phyloP scores from a whole-genome alignment of 2,329 filamentous ascomycete genomes.

The Alternaria gansuensis region DNA sequence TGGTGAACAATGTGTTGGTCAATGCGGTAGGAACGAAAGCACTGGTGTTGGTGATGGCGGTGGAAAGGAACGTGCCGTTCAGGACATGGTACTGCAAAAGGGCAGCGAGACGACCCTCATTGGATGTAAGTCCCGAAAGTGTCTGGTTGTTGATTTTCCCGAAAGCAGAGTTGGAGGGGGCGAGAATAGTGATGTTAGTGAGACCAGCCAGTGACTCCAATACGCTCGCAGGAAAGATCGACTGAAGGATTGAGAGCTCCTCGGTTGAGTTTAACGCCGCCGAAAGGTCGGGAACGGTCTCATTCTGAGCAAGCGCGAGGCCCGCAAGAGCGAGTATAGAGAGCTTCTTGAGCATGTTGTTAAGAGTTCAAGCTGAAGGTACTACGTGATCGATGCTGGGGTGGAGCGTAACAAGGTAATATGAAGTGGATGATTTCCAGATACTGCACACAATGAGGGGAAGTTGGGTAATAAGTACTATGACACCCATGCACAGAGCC shows the following conservation, averaged over 20 bases:
- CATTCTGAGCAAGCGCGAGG: slow-evolving; percentile 44
- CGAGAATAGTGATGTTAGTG: slow-evolving; percentile 66
- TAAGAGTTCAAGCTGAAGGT: slow-evolving; percentile 6
- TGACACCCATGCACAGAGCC: slow-evolving; percentile 11
- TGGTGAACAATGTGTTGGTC: slow-evolving; percentile 62
- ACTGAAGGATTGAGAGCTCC: slow-evolving; percentile 45
- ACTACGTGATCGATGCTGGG: slow-evolving; percentile 1
- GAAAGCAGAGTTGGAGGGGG: slow-evolving; percentile 64
- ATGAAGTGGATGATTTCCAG: slow-evolving; percentile 5
- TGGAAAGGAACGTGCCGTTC: slow-evolving; percentile 59
- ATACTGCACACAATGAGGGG: slow-evolving; percentile 21
- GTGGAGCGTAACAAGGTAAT: background rate
- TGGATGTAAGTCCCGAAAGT: slow-evolving; percentile 37
- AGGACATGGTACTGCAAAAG: slow-evolving; percentile 68
- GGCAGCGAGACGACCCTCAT: slow-evolving; percentile 53
- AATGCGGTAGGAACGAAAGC: slow-evolving; percentile 61
- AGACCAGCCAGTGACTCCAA: slow-evolving; percentile 51
- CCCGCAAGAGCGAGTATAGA: slow-evolving; percentile 49
- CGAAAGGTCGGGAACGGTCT: slow-evolving; percentile 27
- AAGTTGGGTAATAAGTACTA: slow-evolving; percentile 32
- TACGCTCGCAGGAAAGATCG: slow-evolving; percentile 53
- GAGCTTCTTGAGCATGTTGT: slow-evolving; percentile 54
- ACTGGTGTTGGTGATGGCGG: slow-evolving; percentile 52
- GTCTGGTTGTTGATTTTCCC: slow-evolving; percentile 51
- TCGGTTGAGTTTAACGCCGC: slow-evolving; percentile 30